phyloP scores from a whole-genome alignment of 2,329 filamentous ascomycete species.

The Raffaelea ambrosiae region DNA sequence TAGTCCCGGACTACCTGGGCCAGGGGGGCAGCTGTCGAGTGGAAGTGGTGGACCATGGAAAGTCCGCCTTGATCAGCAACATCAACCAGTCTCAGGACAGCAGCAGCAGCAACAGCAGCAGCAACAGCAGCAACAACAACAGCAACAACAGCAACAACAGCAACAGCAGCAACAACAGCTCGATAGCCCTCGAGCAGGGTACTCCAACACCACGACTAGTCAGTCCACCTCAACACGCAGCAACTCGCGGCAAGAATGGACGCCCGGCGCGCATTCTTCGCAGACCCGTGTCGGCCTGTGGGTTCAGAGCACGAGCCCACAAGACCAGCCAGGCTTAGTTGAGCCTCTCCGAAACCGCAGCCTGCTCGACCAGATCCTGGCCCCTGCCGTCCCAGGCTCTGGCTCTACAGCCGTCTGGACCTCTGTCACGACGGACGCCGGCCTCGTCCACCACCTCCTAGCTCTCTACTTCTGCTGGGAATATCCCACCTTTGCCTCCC shows the following conservation, averaged over 20 bases:
- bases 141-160: not conserved
- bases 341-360: conserved; percentile 23
- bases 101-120: not conserved
- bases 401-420: conserved; percentile 44
- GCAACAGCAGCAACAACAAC: conserved; percentile 1
- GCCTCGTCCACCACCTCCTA: conserved; percentile 54
- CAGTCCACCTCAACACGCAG: conserved; percentile 37
- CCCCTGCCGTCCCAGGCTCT: conserved; percentile 21
- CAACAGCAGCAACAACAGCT: conserved; percentile 2
- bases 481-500: conserved; percentile 65
- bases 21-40: conserved; percentile 15
- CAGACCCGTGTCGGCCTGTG: conserved; percentile 41
- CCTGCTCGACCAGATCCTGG: conserved; percentile 37
- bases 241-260: conserved; percentile 40
- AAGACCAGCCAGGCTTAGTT: conserved; percentile 16
- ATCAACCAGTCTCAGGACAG: not conserved
- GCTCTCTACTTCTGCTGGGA: conserved; percentile 67
- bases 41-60: conserved; percentile 18
- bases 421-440: conserved; percentile 45
- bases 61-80: not conserved
- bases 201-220: conserved; percentile 31
- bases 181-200: no score
- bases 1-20: conserved; percentile 22
- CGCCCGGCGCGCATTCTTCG: conserved; percentile 25
- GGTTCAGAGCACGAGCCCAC: conserved; percentile 32